Evolutionary conservation across 2,329 filamentous ascomycete genomes (phyloP).

Genomic region (Davidsoniella eucalypti): DNA sequence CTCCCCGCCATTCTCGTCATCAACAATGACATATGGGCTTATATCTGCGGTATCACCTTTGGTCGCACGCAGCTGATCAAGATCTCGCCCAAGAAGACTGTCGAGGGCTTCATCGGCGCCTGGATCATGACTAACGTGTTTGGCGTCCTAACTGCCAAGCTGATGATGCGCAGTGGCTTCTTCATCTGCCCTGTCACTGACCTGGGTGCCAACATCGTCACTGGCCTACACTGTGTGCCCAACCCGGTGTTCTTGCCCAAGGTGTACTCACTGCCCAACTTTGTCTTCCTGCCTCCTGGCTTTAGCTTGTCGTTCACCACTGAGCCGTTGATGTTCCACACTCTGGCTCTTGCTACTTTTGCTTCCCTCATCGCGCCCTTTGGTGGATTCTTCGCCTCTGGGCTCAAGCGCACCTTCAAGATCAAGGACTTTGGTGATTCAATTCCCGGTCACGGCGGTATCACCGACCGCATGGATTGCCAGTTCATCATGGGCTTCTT

Average conservation of each 20-base stretch:
- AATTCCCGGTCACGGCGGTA: constrained; percentile 92
- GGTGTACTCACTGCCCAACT: constrained; percentile 54
- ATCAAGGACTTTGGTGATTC: constrained; percentile 99
- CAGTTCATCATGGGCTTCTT: constrained; percentile 99
- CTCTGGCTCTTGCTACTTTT: constrained; percentile 78
- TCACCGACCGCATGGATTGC: constrained; percentile 98
- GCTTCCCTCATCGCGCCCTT: constrained; percentile 94
- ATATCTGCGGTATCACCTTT: constrained; percentile 93
- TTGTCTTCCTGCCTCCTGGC: constrained; percentile 50
- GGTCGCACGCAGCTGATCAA: constrained; percentile 95
- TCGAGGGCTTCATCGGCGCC: constrained; percentile 89
- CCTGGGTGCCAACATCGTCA: constrained; percentile 83
- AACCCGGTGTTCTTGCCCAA: constrained; percentile 83
- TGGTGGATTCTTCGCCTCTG: constrained; percentile 94
- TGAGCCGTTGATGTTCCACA: constrained; percentile 85
- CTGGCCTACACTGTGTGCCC: constrained; percentile 71
- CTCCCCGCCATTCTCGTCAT: constrained; percentile 87
- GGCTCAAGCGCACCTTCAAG: constrained; percentile 96
- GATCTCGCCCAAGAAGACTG: constrained; percentile 96
- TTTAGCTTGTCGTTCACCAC: constrained; percentile 51
- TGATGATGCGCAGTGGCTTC: constrained; percentile 83
- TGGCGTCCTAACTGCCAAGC: constrained; percentile 62
- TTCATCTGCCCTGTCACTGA: constrained; percentile 98
- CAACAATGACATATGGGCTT: constrained; percentile 97
- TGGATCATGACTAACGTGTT: constrained; percentile 92